A percentile compares a stretch with the other conserved stretches of the same genome.
Conservation (phyloP, 495 filamentous ascomycete genomes). For the Neurospora intermedia region DNA sequence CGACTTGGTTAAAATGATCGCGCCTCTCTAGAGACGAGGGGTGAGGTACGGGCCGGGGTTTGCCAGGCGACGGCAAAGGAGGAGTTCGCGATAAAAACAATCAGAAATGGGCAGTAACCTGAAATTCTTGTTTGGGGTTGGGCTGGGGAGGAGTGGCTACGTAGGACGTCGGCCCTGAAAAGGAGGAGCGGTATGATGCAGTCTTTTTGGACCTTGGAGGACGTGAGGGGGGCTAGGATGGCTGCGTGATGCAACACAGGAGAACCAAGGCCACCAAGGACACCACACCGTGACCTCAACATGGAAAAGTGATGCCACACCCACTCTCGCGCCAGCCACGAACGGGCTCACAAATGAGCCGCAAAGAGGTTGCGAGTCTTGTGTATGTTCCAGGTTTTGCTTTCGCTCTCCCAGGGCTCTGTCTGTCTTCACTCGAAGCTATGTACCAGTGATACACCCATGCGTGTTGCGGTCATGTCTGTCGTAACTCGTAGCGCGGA, state of each 20-base stretch:
- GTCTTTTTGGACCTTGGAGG: neutral
- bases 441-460: neutral
- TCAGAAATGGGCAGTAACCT: neutral
- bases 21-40: neutral
- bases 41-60: neutral
- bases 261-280: neutral
- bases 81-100: neutral
- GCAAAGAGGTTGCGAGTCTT: neutral
- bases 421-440: neutral
- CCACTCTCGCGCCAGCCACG: neutral
- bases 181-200: neutral
- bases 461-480: neutral
- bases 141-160: neutral
- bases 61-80: conserved; percentile 12
- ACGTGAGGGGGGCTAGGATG: neutral
- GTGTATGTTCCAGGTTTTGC: neutral
- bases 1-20: neutral
- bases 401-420: neutral
- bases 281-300: neutral
- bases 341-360: neutral
- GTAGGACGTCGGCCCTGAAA: neutral
- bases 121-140: neutral
- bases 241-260: neutral
- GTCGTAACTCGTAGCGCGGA: neutral
- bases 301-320: neutral